Base-by-base conservation (phyloP, 306 rosid species). In the Vachellia collinsii region DNA sequence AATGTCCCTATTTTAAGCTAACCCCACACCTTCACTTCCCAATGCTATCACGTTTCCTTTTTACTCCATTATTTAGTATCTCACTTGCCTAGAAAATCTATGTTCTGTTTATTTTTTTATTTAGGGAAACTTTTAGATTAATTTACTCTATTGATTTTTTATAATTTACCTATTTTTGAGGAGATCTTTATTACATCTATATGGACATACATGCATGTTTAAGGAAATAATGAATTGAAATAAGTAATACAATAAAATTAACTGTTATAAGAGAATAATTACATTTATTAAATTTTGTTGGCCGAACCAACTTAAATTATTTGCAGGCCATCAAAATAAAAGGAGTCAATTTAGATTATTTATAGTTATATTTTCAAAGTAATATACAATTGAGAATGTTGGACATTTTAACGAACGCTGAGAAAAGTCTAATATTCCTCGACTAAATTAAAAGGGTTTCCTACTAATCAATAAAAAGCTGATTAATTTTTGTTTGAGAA, bases 1-100 rank as follows among this genome's bases (percentile, higher is more conserved):
- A 81, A 83, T 81, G 76, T 72, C 42, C 37, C 71, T n/a, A 11
- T 54, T 82, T 84, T 77, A 86, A 88, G 85, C 74, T 59, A 84
- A 82, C 66, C 83, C 44, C 44, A 51, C 23, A n/a, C n/a, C 44
- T 50, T 65, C 46, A 37, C 70, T 36, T 63, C 43, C 46, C 70
- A 37, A 64, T 37, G 12, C 48, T 8, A 19, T 11, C 73, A n/a
- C 53, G 36, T 41, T 68, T 41, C 12, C 73, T 41, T 41, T 41
- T 68, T 42, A n/a, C 19, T 13, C 20, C 0, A 13, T 36, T 64
- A 34, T 63, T 20, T 19, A 17, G n/a, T 53, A 3, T 20, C 22
- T 22, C 34, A 22, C 34, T 58, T 58, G 4, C 34, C 3, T 58
- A 20, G 5, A 22, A 20, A 56, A 56, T 56, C 12, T 56, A 20